Conservation (phyloP, 2,329 filamentous ascomycete species). For the Sclerotinia sclerotiorum region DNA sequence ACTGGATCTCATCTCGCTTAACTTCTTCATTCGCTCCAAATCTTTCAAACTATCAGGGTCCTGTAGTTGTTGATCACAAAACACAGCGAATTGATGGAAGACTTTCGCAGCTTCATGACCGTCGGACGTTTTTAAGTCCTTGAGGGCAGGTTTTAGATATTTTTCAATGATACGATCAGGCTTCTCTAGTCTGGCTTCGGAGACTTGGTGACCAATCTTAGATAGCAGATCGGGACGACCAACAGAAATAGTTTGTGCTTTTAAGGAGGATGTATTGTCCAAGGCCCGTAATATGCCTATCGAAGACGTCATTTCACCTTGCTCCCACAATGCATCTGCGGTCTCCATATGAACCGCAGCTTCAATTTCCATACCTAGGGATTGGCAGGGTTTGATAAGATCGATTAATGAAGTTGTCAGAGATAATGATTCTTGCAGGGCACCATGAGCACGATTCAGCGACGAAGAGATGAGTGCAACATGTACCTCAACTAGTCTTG, state of each 20-base stretch:
- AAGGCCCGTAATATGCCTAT: constrained; percentile 84
- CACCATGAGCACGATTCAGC: constrained; percentile 76
- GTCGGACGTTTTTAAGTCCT: constrained; percentile 68
- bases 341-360: constrained; percentile 77
- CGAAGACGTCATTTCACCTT: constrained; percentile 84
- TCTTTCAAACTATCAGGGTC: constrained; percentile 84
- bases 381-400: constrained; percentile 67
- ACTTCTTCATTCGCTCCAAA: constrained; percentile 72
- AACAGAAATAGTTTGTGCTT: constrained; percentile 68
- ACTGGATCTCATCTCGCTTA: constrained; percentile 76
- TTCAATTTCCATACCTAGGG: constrained; percentile 73
- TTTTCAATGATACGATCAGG: constrained; percentile 85
- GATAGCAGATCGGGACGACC: constrained; percentile 79
- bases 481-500: constrained; percentile 71
- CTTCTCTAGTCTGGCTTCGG: constrained; percentile 85
- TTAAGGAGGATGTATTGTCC: constrained; percentile 58
- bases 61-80: constrained; percentile 92
- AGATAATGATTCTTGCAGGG: constrained; percentile 82
- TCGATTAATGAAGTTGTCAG: constrained; percentile 80
- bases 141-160: constrained; percentile 81
- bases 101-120: constrained; percentile 80
- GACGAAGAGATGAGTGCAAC: constrained; percentile 73
- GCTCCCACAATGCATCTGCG: constrained; percentile 89
- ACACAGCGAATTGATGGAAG: constrained; percentile 90
- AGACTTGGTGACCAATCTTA: constrained; percentile 84